Base-by-base conservation (phyloP, 1,139 yeast genomes). In the Meyerozyma guilliermondii region DNA sequence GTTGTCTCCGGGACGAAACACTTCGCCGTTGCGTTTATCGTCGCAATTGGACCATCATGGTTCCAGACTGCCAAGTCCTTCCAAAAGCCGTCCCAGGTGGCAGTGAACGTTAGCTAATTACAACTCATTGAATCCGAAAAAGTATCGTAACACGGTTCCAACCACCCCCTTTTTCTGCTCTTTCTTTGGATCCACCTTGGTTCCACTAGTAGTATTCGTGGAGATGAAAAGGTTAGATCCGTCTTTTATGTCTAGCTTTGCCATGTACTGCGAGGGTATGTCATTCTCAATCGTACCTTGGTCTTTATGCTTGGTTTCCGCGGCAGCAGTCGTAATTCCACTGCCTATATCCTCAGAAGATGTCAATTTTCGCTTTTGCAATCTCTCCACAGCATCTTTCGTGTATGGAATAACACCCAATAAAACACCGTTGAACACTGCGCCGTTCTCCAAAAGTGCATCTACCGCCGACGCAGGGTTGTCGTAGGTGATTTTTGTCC, bases 401-500 rank as follows among this genome's bases (percentile, higher is more conserved):
- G 76, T 69, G 60, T 83, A 78, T 34, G 92, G 81, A 14, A 86
- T 80, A 44, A 92, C 92, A 1, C 96, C 96, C 44, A 87, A 69
- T 42, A 84, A 71, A 14, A 78, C 75, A 0, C 89, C 92, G 42
- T 83, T 83, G 52, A 83, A 75, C 2, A 84, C 78, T 16, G 75
- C 65, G 1, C 95, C 95, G 56, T 87, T 87, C 53, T 89, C 96
- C 50, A 83, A 82, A 36, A 89, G 66, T 0, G 98, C 97, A 43
- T 94, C 81, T 23, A 81, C 64, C 1, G 97, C 96, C 10, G 91
- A 76, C 4, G 82, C 70, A 4, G 87, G 79, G 47, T 82, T 83
- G 46, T 81, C 87, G 60, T 80, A 92, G 0, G 97, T 89, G 42
- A 92, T 62, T 56, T 88, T 87, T 20, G 89, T 81, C 97, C 98